Evolutionary conservation across 257 asterid genomes (phyloP).

Genomic region (Rhazya stricta): DNA sequence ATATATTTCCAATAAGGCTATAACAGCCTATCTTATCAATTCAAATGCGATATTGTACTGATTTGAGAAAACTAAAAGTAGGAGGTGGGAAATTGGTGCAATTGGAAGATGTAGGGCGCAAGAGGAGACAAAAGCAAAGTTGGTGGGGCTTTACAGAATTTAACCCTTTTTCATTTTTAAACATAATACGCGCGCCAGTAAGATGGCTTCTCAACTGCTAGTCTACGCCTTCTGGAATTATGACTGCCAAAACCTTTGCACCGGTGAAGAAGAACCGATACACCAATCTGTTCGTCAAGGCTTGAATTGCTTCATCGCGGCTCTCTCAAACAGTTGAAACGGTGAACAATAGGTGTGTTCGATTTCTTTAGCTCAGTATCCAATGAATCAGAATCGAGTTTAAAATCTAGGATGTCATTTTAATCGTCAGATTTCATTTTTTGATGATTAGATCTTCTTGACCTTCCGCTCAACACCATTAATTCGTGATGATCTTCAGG

Average conservation of each 20-base stretch:
- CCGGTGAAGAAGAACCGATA: neutral
- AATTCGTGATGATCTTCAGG: constrained; percentile 13
- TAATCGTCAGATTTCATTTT: constrained; percentile 4
- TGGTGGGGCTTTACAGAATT: too few species aligned
- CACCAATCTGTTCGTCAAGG: neutral
- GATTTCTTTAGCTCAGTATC: neutral
- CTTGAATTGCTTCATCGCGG: constrained; percentile 20
- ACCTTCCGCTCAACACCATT: neutral
- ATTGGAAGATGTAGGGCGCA: too few species aligned
- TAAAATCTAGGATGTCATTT: constrained; percentile 19
- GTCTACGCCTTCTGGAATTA: too few species aligned
- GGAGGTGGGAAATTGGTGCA: too few species aligned
- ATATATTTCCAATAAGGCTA: too few species aligned
- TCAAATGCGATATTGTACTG: too few species aligned
- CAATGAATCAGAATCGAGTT: constrained; percentile 7
- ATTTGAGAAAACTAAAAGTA: too few species aligned
- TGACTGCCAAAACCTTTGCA: neutral
- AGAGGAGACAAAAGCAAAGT: too few species aligned
- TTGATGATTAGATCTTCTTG: neutral
- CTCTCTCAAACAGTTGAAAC: constrained; percentile 24
- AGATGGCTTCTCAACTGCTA: too few species aligned
- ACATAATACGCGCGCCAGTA: too few species aligned
- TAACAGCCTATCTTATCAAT: too few species aligned
- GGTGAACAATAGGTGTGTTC: neutral
- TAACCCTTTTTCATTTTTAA: too few species aligned